Percentiles rank a stretch among this genome's conserved stretches.
phyloP scores from a whole-genome alignment of 306 rosid species.

The Cicer bijugum region DNA sequence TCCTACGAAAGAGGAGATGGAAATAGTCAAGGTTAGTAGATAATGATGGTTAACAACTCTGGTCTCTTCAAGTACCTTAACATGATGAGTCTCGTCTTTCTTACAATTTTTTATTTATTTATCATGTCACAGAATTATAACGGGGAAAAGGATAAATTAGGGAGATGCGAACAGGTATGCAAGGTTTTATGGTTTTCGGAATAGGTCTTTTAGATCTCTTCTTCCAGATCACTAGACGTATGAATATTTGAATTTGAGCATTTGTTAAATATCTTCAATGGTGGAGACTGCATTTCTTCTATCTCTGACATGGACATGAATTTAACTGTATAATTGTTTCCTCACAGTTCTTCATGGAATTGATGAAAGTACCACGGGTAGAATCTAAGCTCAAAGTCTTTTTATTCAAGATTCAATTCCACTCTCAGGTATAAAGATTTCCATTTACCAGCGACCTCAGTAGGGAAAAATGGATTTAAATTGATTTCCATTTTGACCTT shows the following conservation, averaged over 20 bases:
- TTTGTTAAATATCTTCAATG: slow-evolving; percentile 28
- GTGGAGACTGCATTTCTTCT: slow-evolving; percentile 41
- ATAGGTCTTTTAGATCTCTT: slow-evolving; percentile 37
- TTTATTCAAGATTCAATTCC: slow-evolving; percentile 84
- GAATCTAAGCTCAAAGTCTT: slow-evolving; percentile 90
- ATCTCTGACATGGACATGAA: slow-evolving; percentile 29
- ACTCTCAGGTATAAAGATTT: slow-evolving; percentile 68
- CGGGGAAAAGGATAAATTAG: slow-evolving; percentile 87
- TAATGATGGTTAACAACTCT: slow-evolving; percentile 36
- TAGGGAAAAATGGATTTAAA: slow-evolving; percentile 23
- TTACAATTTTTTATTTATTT: slow-evolving; percentile 43
- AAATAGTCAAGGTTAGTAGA: slow-evolving; percentile 75
- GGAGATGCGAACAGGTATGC: slow-evolving; percentile 94
- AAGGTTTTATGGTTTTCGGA: slow-evolving; percentile 34
- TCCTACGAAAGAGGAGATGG: slow-evolving; percentile 94
- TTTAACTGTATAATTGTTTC: slow-evolving; percentile 38
- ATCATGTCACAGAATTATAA: slow-evolving; percentile 60
- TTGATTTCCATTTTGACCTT: slow-evolving; percentile 38
- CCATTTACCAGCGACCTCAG: slow-evolving; percentile 22
- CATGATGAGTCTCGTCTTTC: slow-evolving; percentile 18
- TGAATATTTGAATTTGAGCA: slow-evolving; percentile 37
- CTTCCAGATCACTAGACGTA: slow-evolving; percentile 3
- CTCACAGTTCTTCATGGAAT: slow-evolving; percentile 73
- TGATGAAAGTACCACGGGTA: slow-evolving; percentile 88
- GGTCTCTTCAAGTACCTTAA: slow-evolving; percentile 38